phyloP scores from a whole-genome alignment of 148 eudicot species.

The Cornus suecica region DNA sequence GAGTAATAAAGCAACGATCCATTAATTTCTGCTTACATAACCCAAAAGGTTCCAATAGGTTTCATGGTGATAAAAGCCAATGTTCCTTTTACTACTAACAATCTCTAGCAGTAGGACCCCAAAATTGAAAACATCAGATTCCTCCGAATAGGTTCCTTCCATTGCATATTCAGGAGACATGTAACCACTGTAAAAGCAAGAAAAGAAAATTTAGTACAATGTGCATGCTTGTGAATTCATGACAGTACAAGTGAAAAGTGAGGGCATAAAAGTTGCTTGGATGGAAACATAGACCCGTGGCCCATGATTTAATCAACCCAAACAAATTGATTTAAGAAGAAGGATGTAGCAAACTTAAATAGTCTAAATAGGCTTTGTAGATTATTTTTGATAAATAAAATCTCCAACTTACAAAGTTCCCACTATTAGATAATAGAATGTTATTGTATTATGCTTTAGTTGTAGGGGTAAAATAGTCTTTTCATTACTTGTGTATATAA shows the following conservation, averaged over 20 bases:
- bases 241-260: no score
- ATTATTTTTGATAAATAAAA: background rate
- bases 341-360: no score
- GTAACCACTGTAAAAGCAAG: slow-evolving; percentile 9
- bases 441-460: no score
- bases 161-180: slow-evolving; percentile 16
- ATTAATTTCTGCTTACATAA: background rate
- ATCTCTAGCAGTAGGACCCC: slow-evolving; percentile 10
- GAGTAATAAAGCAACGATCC: background rate
- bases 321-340: no score
- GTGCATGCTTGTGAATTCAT: no score
- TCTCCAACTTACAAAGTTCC: background rate
- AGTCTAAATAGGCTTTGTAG: background rate
- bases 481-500: no score
- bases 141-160: background rate
- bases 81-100: slow-evolving; percentile 9
- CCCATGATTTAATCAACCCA: no score
- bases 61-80: background rate
- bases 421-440: no score
- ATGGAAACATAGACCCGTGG: no score
- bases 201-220: no score
- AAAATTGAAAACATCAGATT: slow-evolving; percentile 3
- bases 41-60: background rate
- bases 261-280: no score
- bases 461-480: no score